Evolutionary conservation across 495 filamentous ascomycete species (phyloP), one percentile per base, ranked within the genome.

Genomic region (Lentithecium fluviatile): DNA sequence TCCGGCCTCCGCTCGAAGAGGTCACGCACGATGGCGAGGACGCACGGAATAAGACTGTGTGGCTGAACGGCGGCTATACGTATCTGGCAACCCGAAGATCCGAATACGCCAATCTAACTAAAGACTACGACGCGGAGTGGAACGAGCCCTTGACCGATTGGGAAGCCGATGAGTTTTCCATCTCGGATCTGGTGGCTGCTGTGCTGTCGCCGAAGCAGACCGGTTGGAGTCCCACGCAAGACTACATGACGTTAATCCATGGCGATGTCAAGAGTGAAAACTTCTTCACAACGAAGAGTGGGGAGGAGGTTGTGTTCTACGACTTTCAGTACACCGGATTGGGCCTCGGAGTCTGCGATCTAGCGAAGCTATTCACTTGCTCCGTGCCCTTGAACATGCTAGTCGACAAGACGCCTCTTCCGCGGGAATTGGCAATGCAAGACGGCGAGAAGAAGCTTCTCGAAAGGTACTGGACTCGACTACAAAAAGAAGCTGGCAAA

Each of bases 191-290:
- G 52, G 70, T 70, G 4, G 73, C 72, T 2, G 45, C 51, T 15
- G 56, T 74, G 5, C 48, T 77, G 15, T 58, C 68, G 12, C 67
- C 73, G 12, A 55, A 29, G 23, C 32, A 34, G 23, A 10, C 29
- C 0, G 52, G 52, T 24, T 37, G 48, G 51, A 34, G 57, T 12
- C 65, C 65, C 1, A 72, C 70, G 5, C 68, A 62, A 2, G 52
- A 56, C 0, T 73, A 75, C 13, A 66, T 73, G 32, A 78, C 76
- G 13, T 58, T 78, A 11, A 69, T 80, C 36, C 78, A 80, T 52
- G 77, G 78, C 5, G 77, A 80, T 52, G 74, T 77, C 6, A 80
- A 80, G 62, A 73, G 69, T 0, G 73, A 78, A 42, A 79, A 79
- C 26, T 45, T 66, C 24, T 74, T 75, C 49, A 68, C 72, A 1